Percentiles rank a stretch among this genome's conserved stretches.
Evolutionary conservation across 768 basidiomycete species (phyloP).

Genomic region (Lactifluus echinatus): DNA sequence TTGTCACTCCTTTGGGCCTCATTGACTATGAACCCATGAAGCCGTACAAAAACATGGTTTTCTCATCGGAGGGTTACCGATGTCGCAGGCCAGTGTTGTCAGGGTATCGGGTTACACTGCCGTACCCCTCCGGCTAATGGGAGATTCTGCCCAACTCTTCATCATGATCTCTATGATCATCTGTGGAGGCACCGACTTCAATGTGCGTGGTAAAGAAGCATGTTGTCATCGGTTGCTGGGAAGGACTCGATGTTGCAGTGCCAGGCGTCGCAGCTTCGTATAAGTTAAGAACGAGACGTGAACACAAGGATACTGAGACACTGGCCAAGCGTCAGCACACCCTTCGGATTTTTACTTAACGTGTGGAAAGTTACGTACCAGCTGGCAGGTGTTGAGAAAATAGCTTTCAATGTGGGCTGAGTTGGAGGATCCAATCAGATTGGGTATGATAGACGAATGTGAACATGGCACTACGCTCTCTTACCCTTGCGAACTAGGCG

Average conservation of each 20-base stretch:
- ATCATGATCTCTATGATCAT: neutral
- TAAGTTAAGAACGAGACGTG: conserved; percentile 48
- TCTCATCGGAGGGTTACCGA: no score
- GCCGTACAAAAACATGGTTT: no score
- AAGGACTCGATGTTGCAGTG: neutral
- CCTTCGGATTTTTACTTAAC: neutral
- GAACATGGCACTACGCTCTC: conserved; percentile 1
- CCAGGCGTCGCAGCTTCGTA: conserved; percentile 30
- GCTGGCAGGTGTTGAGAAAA: conserved; percentile 43
- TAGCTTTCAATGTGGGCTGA: conserved; percentile 39
- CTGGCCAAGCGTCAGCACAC: conserved; percentile 23
- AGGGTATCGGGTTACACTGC: neutral
- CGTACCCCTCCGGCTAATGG: no score
- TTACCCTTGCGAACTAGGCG: conserved; percentile 21
- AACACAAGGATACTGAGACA: conserved; percentile 44
- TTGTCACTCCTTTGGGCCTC: no score
- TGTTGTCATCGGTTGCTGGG: conserved; percentile 10
- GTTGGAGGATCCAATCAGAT: conserved; percentile 19
- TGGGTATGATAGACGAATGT: conserved; percentile 20
- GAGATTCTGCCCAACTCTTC: neutral
- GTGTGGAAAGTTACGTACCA: conserved; percentile 27
- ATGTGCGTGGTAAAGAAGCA: conserved; percentile 22
- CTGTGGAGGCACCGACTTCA: neutral
- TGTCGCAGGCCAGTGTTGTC: neutral
- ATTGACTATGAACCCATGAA: no score